Percentiles rank a stretch among this genome's conserved stretches.
Conservation (phyloP, 345 rosid species). For the Populus tremula region DNA sequence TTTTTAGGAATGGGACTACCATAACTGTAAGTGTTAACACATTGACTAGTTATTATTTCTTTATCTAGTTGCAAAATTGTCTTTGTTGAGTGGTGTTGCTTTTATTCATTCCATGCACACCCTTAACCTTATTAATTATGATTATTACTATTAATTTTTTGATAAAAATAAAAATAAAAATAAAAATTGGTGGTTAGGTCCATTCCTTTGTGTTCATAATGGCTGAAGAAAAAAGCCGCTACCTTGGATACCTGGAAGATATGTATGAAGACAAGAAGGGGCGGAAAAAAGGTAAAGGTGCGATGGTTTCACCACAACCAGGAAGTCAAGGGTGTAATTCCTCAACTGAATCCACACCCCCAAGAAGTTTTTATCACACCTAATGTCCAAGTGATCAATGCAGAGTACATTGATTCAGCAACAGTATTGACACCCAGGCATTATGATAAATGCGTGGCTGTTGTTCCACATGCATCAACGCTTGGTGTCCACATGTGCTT, state of each 20-base stretch:
- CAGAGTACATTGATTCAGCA: conserved; percentile 93
- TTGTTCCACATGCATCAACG: conserved; percentile 59
- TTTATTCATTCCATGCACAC: background rate
- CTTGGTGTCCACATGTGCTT: conserved; percentile 68
- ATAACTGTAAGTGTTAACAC: conserved; percentile 55
- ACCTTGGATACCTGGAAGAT: conserved; percentile 92
- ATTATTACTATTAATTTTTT: conserved; percentile 9
- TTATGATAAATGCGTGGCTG: conserved; percentile 59
- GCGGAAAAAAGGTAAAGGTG: conserved; percentile 84
- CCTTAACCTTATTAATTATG: conserved; percentile 4
- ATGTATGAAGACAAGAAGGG: conserved; percentile 98
- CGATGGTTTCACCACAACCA: conserved; percentile 93
- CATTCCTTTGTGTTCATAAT: conserved; percentile 92
- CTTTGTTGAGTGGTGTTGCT: background rate
- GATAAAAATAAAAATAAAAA: background rate
- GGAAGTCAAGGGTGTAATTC: conserved; percentile 77
- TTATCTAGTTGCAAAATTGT: background rate
- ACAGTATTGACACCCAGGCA: conserved; percentile 76
- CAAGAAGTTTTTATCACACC: conserved; percentile 94
- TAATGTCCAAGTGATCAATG: conserved; percentile 90
- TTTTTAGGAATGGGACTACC: conserved; percentile 73
- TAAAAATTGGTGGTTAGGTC: conserved; percentile 34
- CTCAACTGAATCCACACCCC: conserved; percentile 70
- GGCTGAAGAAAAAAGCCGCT: conserved; percentile 77
- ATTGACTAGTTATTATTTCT: background rate